These are phyloP conservation scores for Aspergillus udagawae DNA, from an alignment of 2,329 filamentous ascomycete genomes.

Conservation along the genomic window DNA sequence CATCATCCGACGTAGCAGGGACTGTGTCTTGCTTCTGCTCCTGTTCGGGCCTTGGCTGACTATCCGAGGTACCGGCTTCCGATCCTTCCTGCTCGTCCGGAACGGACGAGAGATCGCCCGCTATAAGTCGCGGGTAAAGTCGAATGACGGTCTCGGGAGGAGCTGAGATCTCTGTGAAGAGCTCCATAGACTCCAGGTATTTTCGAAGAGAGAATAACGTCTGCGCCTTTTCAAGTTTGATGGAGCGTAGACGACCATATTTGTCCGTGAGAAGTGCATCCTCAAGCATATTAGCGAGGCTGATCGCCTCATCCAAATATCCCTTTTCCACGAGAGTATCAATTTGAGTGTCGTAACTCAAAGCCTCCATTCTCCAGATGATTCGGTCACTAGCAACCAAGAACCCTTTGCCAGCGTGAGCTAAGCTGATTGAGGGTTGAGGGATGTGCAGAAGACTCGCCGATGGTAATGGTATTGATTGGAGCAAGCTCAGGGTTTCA, in stretches of 20 bases:
- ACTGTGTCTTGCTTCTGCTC: conserved; percentile 24
- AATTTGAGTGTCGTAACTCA: conserved; percentile 87
- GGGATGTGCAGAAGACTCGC: conserved; percentile 86
- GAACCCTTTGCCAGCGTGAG: conserved; percentile 93
- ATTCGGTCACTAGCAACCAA: conserved; percentile 85
- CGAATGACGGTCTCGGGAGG: conserved; percentile 84
- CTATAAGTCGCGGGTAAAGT: conserved; percentile 77
- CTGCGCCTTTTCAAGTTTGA: conserved; percentile 90
- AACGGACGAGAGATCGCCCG: conserved; percentile 70
- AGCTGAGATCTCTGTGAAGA: conserved; percentile 87
- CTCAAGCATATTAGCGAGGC: conserved; percentile 82
- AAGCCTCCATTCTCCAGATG: conserved; percentile 94
- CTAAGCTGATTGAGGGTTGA: conserved; percentile 87
- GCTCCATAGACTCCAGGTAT: conserved; percentile 79
- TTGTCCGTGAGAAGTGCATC: conserved; percentile 87
- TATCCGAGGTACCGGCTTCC: conserved; percentile 22
- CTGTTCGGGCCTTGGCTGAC: conserved; percentile 24
- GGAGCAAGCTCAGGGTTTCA: conserved; percentile 81
- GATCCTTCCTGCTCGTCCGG: conserved; percentile 46
- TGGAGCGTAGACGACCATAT: conserved; percentile 70
- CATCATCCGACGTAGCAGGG: conserved; percentile 21
- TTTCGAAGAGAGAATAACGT: conserved; percentile 75
- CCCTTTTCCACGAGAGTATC: conserved; percentile 70
- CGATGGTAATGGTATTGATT: conserved; percentile 75
- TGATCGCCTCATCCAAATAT: conserved; percentile 86